Conservation (phyloP, 2,329 filamentous ascomycete species). For the Talaromyces sp. region DNA sequence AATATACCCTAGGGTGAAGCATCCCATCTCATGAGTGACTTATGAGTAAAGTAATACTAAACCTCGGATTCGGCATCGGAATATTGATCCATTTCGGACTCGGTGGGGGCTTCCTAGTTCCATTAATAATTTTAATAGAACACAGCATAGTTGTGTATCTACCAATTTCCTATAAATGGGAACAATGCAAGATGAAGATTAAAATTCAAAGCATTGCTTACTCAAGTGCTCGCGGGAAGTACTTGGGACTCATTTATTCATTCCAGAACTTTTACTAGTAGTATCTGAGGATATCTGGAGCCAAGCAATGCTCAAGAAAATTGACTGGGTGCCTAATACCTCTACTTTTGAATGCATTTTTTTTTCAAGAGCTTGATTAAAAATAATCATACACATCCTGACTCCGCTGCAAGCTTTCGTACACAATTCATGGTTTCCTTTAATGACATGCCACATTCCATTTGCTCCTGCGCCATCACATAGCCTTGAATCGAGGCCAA, state of each 20-base stretch:
- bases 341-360: too few relatives aligned
- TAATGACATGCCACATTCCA: constrained; percentile 8
- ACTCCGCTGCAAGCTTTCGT: constrained; percentile 12
- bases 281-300: too few relatives aligned
- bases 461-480: constrained; percentile 15
- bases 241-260: too few relatives aligned
- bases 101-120: not conserved
- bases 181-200: not conserved
- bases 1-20: too few relatives aligned
- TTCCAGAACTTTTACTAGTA: too few relatives aligned
- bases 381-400: constrained; percentile 1
- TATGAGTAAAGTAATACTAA: not conserved
- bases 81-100: constrained; percentile 5
- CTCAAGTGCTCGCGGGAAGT: too few relatives aligned
- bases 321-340: not conserved
- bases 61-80: constrained; percentile 21
- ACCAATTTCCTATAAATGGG: not conserved
- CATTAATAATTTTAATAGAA: not conserved
- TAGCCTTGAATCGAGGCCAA: constrained; percentile 14
- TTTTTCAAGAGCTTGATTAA: not conserved
- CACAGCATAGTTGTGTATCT: too few relatives aligned
- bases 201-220: not conserved
- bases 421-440: constrained; percentile 20
- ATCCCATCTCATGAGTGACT: too few relatives aligned
- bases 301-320: not conserved